phyloP scores from a whole-genome alignment of 2,329 filamentous ascomycete genomes.

The Phialophora verrucosa region DNA sequence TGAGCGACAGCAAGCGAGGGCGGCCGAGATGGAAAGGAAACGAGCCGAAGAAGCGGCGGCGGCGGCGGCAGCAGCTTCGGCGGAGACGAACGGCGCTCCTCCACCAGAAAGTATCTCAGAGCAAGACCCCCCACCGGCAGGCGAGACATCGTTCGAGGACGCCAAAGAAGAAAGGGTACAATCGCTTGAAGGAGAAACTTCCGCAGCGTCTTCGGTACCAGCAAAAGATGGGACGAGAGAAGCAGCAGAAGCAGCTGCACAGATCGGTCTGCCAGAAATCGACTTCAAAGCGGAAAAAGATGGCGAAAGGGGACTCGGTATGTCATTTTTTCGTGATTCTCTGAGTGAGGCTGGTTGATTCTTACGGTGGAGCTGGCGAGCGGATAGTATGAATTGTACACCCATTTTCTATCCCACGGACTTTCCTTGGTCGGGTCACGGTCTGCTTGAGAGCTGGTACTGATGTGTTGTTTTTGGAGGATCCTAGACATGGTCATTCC shows the following conservation, averaged over 20 bases:
- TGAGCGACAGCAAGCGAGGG: slow-evolving; percentile 59
- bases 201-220: slow-evolving; percentile 9
- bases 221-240: slow-evolving; percentile 18
- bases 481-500: slow-evolving; percentile 17
- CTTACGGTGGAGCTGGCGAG: slow-evolving; percentile 9
- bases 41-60: slow-evolving; percentile 36
- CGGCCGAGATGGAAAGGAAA: slow-evolving; percentile 55
- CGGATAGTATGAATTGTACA: slow-evolving; percentile 7
- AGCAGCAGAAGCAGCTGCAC: slow-evolving; percentile 6
- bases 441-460: slow-evolving; percentile 5
- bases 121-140: slow-evolving; percentile 29
- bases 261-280: slow-evolving; percentile 61
- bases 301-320: slow-evolving; percentile 68
- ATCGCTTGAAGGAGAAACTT: slow-evolving; percentile 25
- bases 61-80: slow-evolving; percentile 26
- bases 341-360: slow-evolving; percentile 20
- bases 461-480: slow-evolving; percentile 12
- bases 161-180: slow-evolving; percentile 27
- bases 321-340: slow-evolving; percentile 32
- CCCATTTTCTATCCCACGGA: neutral
- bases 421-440: neutral
- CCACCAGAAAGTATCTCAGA: slow-evolving; percentile 16
- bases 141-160: slow-evolving; percentile 32
- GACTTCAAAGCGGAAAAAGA: slow-evolving; percentile 81
- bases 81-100: slow-evolving; percentile 18